Base-by-base conservation (phyloP, 108 stramenopile species). In the Nitzschia palea region DNA sequence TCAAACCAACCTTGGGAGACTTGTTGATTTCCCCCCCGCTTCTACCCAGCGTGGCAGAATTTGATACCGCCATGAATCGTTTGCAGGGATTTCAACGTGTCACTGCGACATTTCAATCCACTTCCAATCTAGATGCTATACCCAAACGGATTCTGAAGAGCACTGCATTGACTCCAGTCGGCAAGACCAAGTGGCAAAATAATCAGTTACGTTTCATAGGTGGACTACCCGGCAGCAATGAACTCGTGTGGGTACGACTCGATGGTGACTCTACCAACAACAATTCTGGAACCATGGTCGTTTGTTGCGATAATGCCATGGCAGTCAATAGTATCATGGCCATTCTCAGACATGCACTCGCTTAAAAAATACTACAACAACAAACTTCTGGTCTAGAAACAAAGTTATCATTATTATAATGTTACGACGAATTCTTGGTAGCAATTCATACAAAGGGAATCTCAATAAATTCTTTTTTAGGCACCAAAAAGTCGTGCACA, bases 241-340 rank as follows among this genome's bases (percentile, higher is more conserved):
- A 85, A 20, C 60, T 55, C 17, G 85, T 94, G 20, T 83, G 76
- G 65, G 77, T 79, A 20, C 26, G 67, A 8, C 63, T 94, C 17
- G 65, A 83, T 26, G 77, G 67, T 47, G 78, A 84, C 60, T n/a
- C n/a, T n/a, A 22, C 68, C 8, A 58, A 18, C 22, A 80, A 59
- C 35, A 85, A 75, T 29, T n/a, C 61, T 29, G 86, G 82, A 14
- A 76, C 74, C 17, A 75, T 89, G 27, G 61, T 59, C 44, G 84
- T 90, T n/a, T 88, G 87, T 62, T 86, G 87, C 56, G 86, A 90
- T 40, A 74, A 89, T 70, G 87, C 86, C 0, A 70, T 90, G 76
- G 89, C 85, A 14, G 68, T 73, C 10, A 89, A 86, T 62, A 86
- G 72, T 57, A 81, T 91, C 40, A 37, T 79, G 32, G 81, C 68